These are phyloP conservation scores for Ophiostoma piceae DNA, from an alignment of 2,329 filamentous ascomycete species.

Conservation along the genomic window DNA sequence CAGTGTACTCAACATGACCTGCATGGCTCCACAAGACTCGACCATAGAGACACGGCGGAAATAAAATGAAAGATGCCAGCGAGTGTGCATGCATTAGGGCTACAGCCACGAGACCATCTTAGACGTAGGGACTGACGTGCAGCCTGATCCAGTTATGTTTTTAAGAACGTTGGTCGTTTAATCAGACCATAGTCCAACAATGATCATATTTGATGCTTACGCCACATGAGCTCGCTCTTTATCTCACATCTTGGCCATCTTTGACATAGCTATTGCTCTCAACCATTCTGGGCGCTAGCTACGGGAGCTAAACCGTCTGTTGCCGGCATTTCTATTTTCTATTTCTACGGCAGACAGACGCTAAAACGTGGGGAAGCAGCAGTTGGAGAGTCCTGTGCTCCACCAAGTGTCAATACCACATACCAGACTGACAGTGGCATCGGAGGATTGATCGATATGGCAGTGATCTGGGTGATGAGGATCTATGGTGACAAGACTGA, in stretches of 20 bases:
- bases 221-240: no score
- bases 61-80: not conserved
- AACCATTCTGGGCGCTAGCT: not conserved
- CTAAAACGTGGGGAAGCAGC: slow-evolving; percentile 13
- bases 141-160: not conserved
- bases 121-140: not conserved
- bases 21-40: not conserved
- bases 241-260: no score
- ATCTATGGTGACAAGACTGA: no score
- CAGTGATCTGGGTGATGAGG: no score
- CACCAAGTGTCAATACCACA: slow-evolving; percentile 6
- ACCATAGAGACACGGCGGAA: not conserved
- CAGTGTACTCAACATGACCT: not conserved
- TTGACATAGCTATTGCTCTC: no score
- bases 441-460: not conserved
- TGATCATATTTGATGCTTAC: no score
- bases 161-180: no score
- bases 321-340: not conserved
- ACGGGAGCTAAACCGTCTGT: slow-evolving; percentile 1
- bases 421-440: not conserved
- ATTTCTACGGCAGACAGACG: not conserved
- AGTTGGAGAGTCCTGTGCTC: not conserved
- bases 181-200: no score
- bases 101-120: not conserved
- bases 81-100: not conserved